phyloP scores from a whole-genome alignment of 441 rosid species.

The Erodium texanum region DNA sequence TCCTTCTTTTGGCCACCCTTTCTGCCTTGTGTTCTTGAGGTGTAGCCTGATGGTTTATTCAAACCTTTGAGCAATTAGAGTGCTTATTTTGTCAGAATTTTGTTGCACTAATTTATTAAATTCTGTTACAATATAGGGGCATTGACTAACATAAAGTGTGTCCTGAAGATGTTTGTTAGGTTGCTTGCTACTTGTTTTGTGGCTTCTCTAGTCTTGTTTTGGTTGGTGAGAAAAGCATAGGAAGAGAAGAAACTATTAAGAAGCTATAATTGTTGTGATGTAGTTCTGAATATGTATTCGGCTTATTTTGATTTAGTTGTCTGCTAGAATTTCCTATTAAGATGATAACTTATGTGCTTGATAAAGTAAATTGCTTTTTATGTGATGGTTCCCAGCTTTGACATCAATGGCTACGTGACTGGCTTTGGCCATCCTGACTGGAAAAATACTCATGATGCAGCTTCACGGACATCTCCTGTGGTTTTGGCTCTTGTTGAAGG shows the following conservation, averaged over 20 bases:
- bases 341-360: too few relatives aligned
- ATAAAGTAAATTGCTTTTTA: neutral
- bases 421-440: constrained; percentile 98
- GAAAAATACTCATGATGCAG: constrained; percentile 64
- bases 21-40: neutral
- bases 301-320: neutral
- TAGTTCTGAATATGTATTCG: neutral
- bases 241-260: neutral
- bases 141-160: neutral
- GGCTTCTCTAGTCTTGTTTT: neutral
- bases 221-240: neutral
- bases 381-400: constrained; percentile 46
- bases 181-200: neutral
- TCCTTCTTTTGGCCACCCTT: neutral
- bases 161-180: neutral
- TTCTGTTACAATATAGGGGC: neutral
- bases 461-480: constrained; percentile 55
- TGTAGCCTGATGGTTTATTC: neutral
- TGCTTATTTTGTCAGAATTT: neutral
- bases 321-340: too few relatives aligned
- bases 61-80: neutral
- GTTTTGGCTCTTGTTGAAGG: constrained; percentile 74
- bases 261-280: neutral
- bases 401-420: constrained; percentile 67
- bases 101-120: neutral